These are phyloP conservation scores for Aureobasidium sp. DNA, from an alignment of 2,329 filamentous ascomycete genomes.

Conservation along the genomic window DNA sequence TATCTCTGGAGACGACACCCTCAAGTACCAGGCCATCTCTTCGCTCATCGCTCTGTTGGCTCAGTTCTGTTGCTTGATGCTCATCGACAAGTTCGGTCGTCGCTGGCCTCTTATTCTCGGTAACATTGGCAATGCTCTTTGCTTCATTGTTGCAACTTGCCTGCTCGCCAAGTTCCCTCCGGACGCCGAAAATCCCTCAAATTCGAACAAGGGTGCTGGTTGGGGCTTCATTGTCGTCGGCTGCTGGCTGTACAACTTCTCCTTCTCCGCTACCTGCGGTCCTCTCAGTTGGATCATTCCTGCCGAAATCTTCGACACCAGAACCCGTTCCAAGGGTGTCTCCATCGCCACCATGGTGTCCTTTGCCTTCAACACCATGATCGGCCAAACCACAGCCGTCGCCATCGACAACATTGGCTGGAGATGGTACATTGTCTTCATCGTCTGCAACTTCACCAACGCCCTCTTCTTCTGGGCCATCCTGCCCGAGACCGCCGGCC, in stretches of 20 bases:
- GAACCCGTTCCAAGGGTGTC: conserved; percentile 65
- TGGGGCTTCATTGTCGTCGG: conserved; percentile 68
- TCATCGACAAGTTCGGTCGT: conserved; percentile 62
- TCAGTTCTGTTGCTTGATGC: conserved; percentile 57
- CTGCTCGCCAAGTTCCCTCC: conserved; percentile 55
- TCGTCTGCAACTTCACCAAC: conserved; percentile 62
- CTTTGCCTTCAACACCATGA: conserved; percentile 71
- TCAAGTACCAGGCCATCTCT: conserved; percentile 69
- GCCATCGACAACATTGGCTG: conserved; percentile 49
- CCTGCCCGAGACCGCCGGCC: conserved; percentile 56
- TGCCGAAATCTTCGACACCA: conserved; percentile 69
- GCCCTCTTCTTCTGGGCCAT: conserved; percentile 59
- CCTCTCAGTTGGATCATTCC: conserved; percentile 53
- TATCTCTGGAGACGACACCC: conserved; percentile 53
- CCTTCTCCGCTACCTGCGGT: conserved; percentile 61
- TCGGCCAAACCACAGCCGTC: conserved; percentile 58
- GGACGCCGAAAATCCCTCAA: conserved; percentile 29
- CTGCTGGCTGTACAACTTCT: conserved; percentile 76
- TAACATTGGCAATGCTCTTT: conserved; percentile 61
- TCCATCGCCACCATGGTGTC: conserved; percentile 61
- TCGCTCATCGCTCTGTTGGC: conserved; percentile 61
- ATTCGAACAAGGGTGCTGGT: conserved; percentile 42
- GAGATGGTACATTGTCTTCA: conserved; percentile 52
- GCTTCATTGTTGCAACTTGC: conserved; percentile 59
- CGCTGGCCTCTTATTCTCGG: conserved; percentile 63